Percentiles rank a stretch among this genome's conserved stretches.
phyloP scores from a whole-genome alignment of 495 filamentous ascomycete genomes.

The Penicillium lividum region DNA sequence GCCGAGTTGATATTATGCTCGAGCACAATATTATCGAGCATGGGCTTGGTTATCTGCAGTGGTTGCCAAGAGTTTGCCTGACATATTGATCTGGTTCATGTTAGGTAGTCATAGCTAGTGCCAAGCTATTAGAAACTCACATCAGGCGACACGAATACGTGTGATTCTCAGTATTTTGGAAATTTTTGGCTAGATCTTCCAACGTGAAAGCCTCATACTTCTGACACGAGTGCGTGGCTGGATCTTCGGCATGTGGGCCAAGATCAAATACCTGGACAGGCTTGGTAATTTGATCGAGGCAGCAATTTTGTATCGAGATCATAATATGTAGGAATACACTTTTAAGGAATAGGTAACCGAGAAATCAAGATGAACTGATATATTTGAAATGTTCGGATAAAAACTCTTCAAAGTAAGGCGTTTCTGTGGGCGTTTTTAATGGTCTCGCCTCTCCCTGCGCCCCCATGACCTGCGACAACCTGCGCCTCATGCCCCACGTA shows the following conservation, averaged over 20 bases:
- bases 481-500: not conserved
- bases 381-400: not conserved
- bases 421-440: not conserved
- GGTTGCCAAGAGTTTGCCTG: constrained; percentile 45
- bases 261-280: constrained; percentile 6
- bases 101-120: not conserved
- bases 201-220: not conserved
- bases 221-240: not conserved
- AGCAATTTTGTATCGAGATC: not conserved
- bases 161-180: not conserved
- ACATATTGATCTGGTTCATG: constrained; percentile 38
- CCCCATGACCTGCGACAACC: not conserved
- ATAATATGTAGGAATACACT: not conserved
- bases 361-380: not conserved
- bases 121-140: constrained; percentile 2
- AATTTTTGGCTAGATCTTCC: not conserved
- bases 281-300: not conserved
- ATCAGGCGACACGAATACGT: constrained; percentile 10
- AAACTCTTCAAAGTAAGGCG: not conserved
- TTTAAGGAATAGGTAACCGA: not conserved
- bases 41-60: constrained; percentile 34
- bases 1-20: constrained; percentile 24
- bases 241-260: not conserved
- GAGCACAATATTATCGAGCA: constrained; percentile 34
- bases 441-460: not conserved